Conservation (phyloP, 805 yeast genomes). For the Zygosaccharomyces siamensis region DNA sequence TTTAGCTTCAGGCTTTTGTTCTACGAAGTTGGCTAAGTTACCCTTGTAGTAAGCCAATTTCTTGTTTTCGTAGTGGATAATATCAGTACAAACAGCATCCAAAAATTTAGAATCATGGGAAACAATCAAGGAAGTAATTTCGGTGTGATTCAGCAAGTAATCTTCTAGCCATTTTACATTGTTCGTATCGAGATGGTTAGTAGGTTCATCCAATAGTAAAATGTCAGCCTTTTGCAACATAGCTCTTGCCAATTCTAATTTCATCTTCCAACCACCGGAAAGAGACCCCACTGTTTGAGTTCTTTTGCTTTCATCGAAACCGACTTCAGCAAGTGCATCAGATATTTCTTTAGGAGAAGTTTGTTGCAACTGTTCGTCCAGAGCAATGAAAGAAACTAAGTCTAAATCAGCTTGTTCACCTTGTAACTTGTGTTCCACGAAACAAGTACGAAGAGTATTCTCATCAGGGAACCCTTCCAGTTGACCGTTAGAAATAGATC, state of each 20-base stretch:
- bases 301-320: constrained; percentile 87
- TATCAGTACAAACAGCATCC: constrained; percentile 93
- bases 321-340: constrained; percentile 73
- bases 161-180: constrained; percentile 94
- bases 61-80: constrained; percentile 92
- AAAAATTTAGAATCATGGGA: constrained; percentile 97
- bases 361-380: constrained; percentile 72
- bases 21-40: constrained; percentile 86
- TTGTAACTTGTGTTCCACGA: constrained; percentile 94
- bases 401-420: constrained; percentile 92
- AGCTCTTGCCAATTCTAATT: constrained; percentile 96
- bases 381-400: constrained; percentile 78
- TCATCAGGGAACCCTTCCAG: constrained; percentile 95
- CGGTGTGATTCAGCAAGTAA: constrained; percentile 72
- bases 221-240: constrained; percentile 97
- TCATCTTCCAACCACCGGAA: constrained; percentile 99
- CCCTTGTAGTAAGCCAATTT: constrained; percentile 95
- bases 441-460: constrained; percentile 82
- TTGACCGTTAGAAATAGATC: constrained; percentile 94
- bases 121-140: constrained; percentile 90
- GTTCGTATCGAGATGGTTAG: constrained; percentile 92
- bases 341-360: constrained; percentile 70
- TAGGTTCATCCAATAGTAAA: constrained; percentile 92
- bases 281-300: constrained; percentile 88
- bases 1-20: constrained; percentile 91